Percentiles rank a stretch among this genome's conserved stretches.
phyloP scores from a whole-genome alignment of 169 alveolate species.

The Amoebophrya sp. region DNA sequence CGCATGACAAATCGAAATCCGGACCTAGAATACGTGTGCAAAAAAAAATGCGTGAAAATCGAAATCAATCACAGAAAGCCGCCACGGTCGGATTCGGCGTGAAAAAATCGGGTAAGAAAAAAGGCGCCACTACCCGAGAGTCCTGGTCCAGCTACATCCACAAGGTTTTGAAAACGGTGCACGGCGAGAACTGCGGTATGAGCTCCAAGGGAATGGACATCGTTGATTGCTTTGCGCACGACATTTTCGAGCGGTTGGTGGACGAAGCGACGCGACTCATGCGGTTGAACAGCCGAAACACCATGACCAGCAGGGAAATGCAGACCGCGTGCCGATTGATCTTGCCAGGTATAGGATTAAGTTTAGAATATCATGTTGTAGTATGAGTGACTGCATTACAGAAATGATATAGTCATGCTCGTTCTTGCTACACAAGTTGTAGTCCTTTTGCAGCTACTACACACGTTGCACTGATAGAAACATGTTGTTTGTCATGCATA shows the following conservation, averaged over 20 bases:
- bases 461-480: background rate
- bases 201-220: background rate
- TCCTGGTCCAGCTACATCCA: background rate
- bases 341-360: background rate
- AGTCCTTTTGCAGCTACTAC: background rate
- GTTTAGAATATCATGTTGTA: background rate
- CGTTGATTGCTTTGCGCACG: background rate
- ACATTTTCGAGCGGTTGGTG: background rate
- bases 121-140: background rate
- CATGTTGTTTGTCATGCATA: background rate
- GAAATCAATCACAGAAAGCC: too few species aligned
- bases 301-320: background rate
- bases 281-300: background rate
- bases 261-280: background rate
- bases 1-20: too few species aligned
- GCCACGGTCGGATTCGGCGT: too few species aligned
- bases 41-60: too few species aligned
- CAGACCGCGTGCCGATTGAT: background rate
- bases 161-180: background rate
- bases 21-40: too few species aligned
- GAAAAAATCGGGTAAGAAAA: too few species aligned
- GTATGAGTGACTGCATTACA: background rate
- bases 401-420: background rate
- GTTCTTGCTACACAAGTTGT: background rate
- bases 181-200: background rate